Evolutionary conservation across 257 asterid genomes (phyloP), one percentile per base, ranked within the genome.

Genomic region (Fraxinus excelsior): DNA sequence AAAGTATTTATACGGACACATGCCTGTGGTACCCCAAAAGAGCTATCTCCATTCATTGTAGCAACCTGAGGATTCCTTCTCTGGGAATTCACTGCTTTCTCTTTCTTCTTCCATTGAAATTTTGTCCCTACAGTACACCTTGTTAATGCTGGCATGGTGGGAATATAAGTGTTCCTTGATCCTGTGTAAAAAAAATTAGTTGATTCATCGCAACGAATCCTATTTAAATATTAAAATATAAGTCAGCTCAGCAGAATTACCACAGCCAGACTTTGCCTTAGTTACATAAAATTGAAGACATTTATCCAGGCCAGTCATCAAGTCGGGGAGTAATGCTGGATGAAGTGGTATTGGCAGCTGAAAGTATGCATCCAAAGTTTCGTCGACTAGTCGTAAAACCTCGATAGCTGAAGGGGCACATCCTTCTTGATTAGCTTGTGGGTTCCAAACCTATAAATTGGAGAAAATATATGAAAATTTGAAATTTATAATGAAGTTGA

Each of bases 261-360:
- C 99, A 67, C 94, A 86, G 86, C 97, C 96, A 72, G 97, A 87
- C 86, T 96, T 96, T 75, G 96, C 89, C 84, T 92, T 96, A 8
- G 86, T 85, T 72, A 86, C 94, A 71, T 90, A 96, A 75, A 93
- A 88, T 68, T 96, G 96, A 75, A 93, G 96, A 83, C 97, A 93
- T 84, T 88, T 91, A 76, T 96, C 98, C 9, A 96, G 94, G 76
- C 98, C 98, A 44, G 78, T 60, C 79, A 93, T 86, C 80, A 96
- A 78, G 80, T 93, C 97, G 0, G 98, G 99, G 62, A 96, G 97
- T 71, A 91, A 82, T 70, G 95, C 96, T 19, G 97, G 97, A 84
- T 96, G 99, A 91, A 89, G 92, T 51, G 96, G 97, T 87, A 96
- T 96, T 74, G 99, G 99, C 82, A 96, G 88, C 85, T 77, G 88